Evolutionary conservation across 352 stramenopile species (phyloP), one percentile per base, ranked within the genome.

Genomic region (Phytophthora sojae): DNA sequence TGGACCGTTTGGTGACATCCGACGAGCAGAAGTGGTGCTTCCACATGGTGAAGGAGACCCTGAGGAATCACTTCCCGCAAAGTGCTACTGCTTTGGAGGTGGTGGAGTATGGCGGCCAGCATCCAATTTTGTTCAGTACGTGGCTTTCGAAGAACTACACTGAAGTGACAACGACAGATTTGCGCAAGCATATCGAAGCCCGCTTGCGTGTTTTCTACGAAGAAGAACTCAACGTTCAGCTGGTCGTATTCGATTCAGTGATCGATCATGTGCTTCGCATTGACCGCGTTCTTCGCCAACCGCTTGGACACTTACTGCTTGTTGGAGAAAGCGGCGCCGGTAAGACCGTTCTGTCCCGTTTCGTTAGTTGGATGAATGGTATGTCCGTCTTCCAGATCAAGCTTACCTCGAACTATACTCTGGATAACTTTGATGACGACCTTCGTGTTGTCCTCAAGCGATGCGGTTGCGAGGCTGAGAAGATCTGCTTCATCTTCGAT

Each of bases 331-430:
- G 94, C 51, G 98, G 98, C 23, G 97, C 97, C 12, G 98, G 98
- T 57, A 99, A 99, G 81, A 99, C 98, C 26, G 97, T 99, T 35
- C 81, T 99, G 3, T 99, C 96, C 21, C 97, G 98, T 47, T 99
- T 99, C 79, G 98, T 99, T 52, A 99, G 97, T 49, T 99, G 98
- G 98, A 99, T 99, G 97, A 99, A 99, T 65, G 98, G 98, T 21
- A 97, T 99, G 67, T 97, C 90, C 19, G 98, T 99, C n/a, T 99
- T 99, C 82, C 97, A 99, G 77, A 99, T 99, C 82, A 99, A 99
- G 73, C 88, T 99, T 2, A 99, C 98, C 57, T 98, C 97, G 14
- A 96, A 98, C 52, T 99, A 99, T 83, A 98, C 92, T 9, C 86
- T 99, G 14, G 97, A 99, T 25, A 98, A 99, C 79, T 99, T 99